phyloP scores from a whole-genome alignment of 345 rosid genomes.

The Syzygium aromaticum region DNA sequence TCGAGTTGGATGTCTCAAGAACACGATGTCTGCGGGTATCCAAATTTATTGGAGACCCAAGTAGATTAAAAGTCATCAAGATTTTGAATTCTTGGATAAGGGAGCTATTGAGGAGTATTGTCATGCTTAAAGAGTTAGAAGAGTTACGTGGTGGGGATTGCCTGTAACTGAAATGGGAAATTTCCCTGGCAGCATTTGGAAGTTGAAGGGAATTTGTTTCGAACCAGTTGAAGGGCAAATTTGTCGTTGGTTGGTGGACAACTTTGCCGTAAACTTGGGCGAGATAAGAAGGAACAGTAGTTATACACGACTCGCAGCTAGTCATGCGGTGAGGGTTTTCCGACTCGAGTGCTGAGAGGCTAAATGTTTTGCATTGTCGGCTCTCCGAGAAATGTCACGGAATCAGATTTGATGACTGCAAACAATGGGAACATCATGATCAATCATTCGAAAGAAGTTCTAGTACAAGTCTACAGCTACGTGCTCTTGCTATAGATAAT shows the following conservation, averaged over 20 bases:
- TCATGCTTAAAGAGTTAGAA: neutral
- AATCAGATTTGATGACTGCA: too few species aligned
- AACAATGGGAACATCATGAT: too few species aligned
- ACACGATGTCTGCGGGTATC: neutral
- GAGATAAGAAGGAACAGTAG: neutral
- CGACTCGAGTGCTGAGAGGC: too few species aligned
- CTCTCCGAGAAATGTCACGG: too few species aligned
- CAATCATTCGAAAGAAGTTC: too few species aligned
- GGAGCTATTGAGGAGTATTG: neutral
- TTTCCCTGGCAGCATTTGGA: neutral
- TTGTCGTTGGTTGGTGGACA: neutral
- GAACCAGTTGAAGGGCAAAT: neutral
- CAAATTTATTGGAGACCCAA: neutral
- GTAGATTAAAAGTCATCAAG: neutral
- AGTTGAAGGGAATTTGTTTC: neutral
- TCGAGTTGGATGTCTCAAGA: neutral
- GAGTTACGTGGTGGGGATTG: neutral
- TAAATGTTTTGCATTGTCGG: too few species aligned
- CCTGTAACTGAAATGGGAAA: neutral
- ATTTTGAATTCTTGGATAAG: neutral
- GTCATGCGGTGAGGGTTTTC: too few species aligned
- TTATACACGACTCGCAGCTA: too few species aligned
- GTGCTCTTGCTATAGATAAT: too few species aligned
- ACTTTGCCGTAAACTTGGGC: neutral
- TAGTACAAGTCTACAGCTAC: too few species aligned